Percentiles rank a stretch among this genome's conserved stretches.
phyloP scores from a whole-genome alignment of 768 basidiomycete genomes.

The Galerina sulciceps region DNA sequence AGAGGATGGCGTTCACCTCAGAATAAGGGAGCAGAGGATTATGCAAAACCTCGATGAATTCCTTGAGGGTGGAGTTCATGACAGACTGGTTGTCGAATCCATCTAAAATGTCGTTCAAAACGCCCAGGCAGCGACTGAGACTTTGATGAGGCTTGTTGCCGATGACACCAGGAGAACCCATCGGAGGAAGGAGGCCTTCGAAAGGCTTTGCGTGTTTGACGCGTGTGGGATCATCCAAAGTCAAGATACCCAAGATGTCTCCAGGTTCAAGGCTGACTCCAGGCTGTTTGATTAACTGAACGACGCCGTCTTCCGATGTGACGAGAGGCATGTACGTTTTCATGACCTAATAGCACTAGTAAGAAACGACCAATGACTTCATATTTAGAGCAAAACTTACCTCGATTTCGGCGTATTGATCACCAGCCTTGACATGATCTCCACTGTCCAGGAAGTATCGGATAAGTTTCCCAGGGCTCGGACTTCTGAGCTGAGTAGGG shows the following conservation, averaged over 20 bases:
- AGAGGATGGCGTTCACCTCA: conserved; percentile 81
- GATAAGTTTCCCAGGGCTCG: conserved; percentile 95
- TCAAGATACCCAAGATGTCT: conserved; percentile 95
- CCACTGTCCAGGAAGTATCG: conserved; percentile 96
- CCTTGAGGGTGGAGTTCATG: conserved; percentile 86
- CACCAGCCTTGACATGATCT: conserved; percentile 95
- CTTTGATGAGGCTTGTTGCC: conserved; percentile 93
- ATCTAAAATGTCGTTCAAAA: conserved; percentile 89
- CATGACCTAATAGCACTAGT: conserved; percentile 66
- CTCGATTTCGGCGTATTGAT: conserved; percentile 98
- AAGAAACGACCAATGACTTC: conserved; percentile 5
- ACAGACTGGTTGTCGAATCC: conserved; percentile 96
- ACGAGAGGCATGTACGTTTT: conserved; percentile 99
- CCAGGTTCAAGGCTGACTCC: conserved; percentile 96
- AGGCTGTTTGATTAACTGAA: conserved; percentile 97
- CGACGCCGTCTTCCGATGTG: conserved; percentile 90
- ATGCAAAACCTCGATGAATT: conserved; percentile 81
- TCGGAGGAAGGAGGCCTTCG: conserved; percentile 87
- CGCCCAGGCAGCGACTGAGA: conserved; percentile 70
- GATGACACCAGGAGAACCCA: conserved; percentile 84
- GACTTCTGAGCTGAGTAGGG: conserved; percentile 94
- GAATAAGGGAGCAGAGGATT: conserved; percentile 89
- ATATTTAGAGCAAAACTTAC: conserved; percentile 38
- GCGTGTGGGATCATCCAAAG: conserved; percentile 92
- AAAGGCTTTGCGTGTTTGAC: conserved; percentile 99